A percentile compares a stretch with the other conserved stretches of the same genome.
Conservation (phyloP, 768 basidiomycete genomes). For the Aureoboletus auriporus region DNA sequence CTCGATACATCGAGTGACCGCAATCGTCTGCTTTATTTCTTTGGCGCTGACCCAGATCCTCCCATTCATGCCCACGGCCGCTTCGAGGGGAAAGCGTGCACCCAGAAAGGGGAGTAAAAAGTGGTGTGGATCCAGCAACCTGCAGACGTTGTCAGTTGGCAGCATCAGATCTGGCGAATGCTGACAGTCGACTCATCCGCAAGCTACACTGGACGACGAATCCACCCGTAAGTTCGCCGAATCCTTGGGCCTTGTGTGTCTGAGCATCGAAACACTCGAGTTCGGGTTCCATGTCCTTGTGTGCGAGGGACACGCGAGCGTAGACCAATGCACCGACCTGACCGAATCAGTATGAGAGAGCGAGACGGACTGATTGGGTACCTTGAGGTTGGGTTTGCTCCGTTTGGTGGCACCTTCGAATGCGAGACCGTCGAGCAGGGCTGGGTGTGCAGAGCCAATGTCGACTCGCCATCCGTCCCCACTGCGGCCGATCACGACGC, state of each 20-base stretch:
- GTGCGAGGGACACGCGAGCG: slow-evolving; percentile 88
- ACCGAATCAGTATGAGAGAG: slow-evolving; percentile 5
- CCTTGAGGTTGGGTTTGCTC: slow-evolving; percentile 92
- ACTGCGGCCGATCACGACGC: slow-evolving; percentile 70
- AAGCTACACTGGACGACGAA: slow-evolving; percentile 80
- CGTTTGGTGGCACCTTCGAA: slow-evolving; percentile 96
- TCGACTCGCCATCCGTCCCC: slow-evolving; percentile 94
- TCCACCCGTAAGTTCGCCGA: slow-evolving; percentile 89
- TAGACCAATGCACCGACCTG: slow-evolving; percentile 91
- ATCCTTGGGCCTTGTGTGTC: slow-evolving; percentile 88
- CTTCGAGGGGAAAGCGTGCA: slow-evolving; percentile 78
- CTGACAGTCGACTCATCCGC: slow-evolving; percentile 81
- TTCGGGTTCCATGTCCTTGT: slow-evolving; percentile 98
- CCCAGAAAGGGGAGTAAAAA: slow-evolving; percentile 82
- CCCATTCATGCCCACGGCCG: slow-evolving; percentile 88
- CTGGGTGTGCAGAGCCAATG: slow-evolving; percentile 84
- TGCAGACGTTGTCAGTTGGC: slow-evolving; percentile 27
- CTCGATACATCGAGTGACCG: slow-evolving; percentile 74
- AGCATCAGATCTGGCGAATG: slow-evolving; percentile 9
- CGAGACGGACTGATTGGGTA: slow-evolving; percentile 23
- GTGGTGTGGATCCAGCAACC: slow-evolving; percentile 76
- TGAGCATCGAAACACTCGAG: slow-evolving; percentile 95
- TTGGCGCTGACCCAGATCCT: slow-evolving; percentile 85
- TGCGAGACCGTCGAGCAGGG: slow-evolving; percentile 82
- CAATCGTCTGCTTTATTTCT: slow-evolving; percentile 70